phyloP scores from a whole-genome alignment of 352 stramenopile genomes.

The Phytophthora podocarpi region DNA sequence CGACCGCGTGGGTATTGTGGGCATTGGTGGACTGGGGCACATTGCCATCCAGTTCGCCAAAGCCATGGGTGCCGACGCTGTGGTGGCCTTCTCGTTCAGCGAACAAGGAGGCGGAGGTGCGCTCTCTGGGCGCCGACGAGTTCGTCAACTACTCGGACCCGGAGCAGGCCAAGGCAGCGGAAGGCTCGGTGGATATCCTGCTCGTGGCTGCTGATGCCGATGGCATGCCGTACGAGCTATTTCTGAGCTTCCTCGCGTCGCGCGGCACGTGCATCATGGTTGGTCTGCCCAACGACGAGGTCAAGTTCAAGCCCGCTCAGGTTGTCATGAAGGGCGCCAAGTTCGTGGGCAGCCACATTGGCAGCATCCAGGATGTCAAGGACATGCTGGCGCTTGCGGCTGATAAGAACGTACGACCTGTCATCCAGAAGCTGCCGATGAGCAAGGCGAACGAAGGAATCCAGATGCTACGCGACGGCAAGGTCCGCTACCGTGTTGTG shows the following conservation, averaged over 20 bases:
- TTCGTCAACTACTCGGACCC: conserved; percentile 61
- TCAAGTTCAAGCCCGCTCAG: conserved; percentile 60
- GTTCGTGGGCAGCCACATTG: conserved; percentile 78
- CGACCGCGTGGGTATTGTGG: conserved; percentile 69
- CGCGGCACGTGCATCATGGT: conserved; percentile 71
- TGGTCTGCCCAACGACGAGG: conserved; percentile 61
- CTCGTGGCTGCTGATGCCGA: conserved; percentile 68
- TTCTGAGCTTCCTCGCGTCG: conserved; percentile 56
- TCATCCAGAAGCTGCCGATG: no score
- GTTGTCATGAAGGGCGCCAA: conserved; percentile 46
- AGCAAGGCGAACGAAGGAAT: no score
- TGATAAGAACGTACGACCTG: no score
- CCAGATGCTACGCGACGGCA: no score
- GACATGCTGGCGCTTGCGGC: no score
- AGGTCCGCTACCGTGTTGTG: no score
- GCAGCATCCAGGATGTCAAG: conserved; percentile 76
- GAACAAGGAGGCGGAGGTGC: conserved; percentile 62
- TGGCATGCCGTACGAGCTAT: conserved; percentile 52
- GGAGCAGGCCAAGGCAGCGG: conserved; percentile 34
- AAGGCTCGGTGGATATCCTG: conserved; percentile 63
- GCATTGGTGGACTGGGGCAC: conserved; percentile 87
- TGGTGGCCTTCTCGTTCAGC: conserved; percentile 63
- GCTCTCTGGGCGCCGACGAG: conserved; percentile 60
- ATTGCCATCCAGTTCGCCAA: conserved; percentile 82
- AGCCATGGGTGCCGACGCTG: conserved; percentile 57